Evolutionary conservation across 2,329 filamentous ascomycete species (phyloP).

Genomic region (Cladobotryum protrusum): DNA sequence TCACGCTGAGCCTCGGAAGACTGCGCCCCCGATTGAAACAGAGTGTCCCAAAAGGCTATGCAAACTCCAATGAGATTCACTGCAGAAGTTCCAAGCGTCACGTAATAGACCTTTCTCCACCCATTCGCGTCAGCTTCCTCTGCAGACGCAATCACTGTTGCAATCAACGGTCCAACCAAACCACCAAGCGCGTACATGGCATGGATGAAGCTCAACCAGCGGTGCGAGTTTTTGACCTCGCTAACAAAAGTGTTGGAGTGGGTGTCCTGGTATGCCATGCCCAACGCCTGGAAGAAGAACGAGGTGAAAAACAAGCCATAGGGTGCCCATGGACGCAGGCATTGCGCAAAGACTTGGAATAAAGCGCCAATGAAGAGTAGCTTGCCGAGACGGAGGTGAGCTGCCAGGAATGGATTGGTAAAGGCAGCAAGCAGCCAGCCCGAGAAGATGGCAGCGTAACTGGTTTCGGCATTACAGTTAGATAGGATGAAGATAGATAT

Average conservation of each 20-base stretch:
- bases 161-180: constrained; percentile 10
- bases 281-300: constrained; percentile 9
- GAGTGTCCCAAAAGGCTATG: too few relatives aligned
- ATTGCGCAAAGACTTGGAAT: constrained; percentile 10
- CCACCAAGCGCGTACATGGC: constrained; percentile 11
- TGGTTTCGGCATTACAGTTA: not conserved
- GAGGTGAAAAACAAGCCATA: constrained; percentile 8
- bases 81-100: too few relatives aligned
- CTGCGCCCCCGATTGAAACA: too few relatives aligned
- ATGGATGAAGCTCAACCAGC: constrained; percentile 11
- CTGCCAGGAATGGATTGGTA: constrained; percentile 9
- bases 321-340: constrained; percentile 10
- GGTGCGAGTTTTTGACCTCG: constrained; percentile 5
- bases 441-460: constrained; percentile 11
- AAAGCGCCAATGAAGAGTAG: constrained; percentile 9
- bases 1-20: too few relatives aligned
- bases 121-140: not conserved
- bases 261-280: constrained; percentile 10
- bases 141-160: constrained; percentile 7
- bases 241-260: constrained; percentile 10
- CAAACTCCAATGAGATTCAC: too few relatives aligned
- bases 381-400: constrained; percentile 4
- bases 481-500: too few relatives aligned
- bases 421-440: constrained; percentile 11
- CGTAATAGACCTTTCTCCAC: too few relatives aligned